A percentile compares a stretch with the other conserved stretches of the same genome.
phyloP scores from a whole-genome alignment of 768 basidiomycete species.

The Strobilomyces echinocephalus region DNA sequence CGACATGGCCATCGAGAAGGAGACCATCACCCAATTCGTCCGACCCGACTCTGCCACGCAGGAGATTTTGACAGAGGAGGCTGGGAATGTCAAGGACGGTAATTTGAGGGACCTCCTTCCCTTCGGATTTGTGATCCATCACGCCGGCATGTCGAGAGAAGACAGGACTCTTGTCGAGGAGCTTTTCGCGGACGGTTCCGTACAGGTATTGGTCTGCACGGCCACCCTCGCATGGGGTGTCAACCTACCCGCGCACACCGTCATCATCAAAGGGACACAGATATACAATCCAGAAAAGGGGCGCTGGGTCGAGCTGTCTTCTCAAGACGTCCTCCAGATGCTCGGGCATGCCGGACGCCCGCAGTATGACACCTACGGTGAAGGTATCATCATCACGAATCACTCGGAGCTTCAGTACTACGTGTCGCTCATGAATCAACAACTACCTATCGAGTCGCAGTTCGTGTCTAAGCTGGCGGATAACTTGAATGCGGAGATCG shows the following conservation, averaged over 20 bases:
- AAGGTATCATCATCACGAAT: slow-evolving; percentile 98
- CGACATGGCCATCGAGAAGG: slow-evolving; percentile 94
- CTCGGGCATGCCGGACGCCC: slow-evolving; percentile 95
- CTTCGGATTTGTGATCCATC: slow-evolving; percentile 97
- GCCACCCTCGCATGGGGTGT: slow-evolving; percentile 99
- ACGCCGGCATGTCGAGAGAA: slow-evolving; percentile 92
- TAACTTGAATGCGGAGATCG: slow-evolving; percentile 95
- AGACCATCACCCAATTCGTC: slow-evolving; percentile 94
- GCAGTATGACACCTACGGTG: slow-evolving; percentile 94
- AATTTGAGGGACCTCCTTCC: slow-evolving; percentile 87
- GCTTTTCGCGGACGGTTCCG: slow-evolving; percentile 84
- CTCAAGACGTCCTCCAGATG: slow-evolving; percentile 98
- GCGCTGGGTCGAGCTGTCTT: slow-evolving; percentile 91
- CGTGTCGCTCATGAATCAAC: slow-evolving; percentile 90
- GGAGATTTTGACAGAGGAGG: slow-evolving; percentile 85
- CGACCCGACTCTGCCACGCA: slow-evolving; percentile 88
- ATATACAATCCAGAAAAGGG: slow-evolving; percentile 99
- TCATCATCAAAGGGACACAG: slow-evolving; percentile 99
- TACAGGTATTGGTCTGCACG: slow-evolving; percentile 94
- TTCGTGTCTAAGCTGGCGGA: slow-evolving; percentile 90
- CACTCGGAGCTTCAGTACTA: slow-evolving; percentile 97
- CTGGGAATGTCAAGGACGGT: slow-evolving; percentile 73
- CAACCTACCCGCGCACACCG: slow-evolving; percentile 94
- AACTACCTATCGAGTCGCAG: slow-evolving; percentile 95
- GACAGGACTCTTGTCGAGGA: slow-evolving; percentile 93